Conservation (phyloP, 169 alveolate species). For the Miamiensis avidus region DNA sequence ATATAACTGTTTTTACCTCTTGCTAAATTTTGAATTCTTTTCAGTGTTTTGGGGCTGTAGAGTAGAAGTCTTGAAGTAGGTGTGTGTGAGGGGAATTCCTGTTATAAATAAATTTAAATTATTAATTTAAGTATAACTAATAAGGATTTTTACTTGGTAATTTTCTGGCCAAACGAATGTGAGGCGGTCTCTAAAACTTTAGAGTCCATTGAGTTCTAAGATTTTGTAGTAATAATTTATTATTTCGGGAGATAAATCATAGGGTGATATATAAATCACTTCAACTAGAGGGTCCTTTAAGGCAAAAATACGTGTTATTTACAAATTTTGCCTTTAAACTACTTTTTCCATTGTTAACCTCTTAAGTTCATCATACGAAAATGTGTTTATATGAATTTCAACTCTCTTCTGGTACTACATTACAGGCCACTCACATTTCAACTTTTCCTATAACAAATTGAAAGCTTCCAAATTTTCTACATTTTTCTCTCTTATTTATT, state of each 20-base stretch:
- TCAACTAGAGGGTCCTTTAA: conserved; percentile 74
- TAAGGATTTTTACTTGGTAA: not conserved
- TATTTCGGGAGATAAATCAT: conserved; percentile 70
- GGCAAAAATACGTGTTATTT: conserved; percentile 71
- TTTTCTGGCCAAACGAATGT: conserved; percentile 68
- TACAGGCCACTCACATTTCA: conserved; percentile 67
- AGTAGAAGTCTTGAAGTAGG: conserved; percentile 55
- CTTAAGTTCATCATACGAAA: conserved; percentile 63
- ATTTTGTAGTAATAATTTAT: conserved; percentile 70
- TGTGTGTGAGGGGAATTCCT: conserved; percentile 61
- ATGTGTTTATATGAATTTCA: conserved; percentile 72
- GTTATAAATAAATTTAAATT: not conserved
- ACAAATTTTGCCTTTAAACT: conserved; percentile 60
- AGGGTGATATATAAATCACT: conserved; percentile 63
- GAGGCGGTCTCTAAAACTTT: conserved; percentile 55
- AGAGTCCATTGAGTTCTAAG: conserved; percentile 62
- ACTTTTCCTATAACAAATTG: conserved; percentile 56
- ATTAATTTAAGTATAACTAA: no score
- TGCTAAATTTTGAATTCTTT: conserved; percentile 55
- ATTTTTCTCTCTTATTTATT: conserved; percentile 49
- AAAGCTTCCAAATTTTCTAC: conserved; percentile 55
- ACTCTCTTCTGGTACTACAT: conserved; percentile 58
- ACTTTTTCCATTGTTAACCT: conserved; percentile 67
- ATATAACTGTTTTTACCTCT: conserved; percentile 60
- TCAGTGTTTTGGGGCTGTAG: conserved; percentile 70